Conservation (phyloP, 805 yeast species). For the Schizosaccharomyces osmophilus region DNA sequence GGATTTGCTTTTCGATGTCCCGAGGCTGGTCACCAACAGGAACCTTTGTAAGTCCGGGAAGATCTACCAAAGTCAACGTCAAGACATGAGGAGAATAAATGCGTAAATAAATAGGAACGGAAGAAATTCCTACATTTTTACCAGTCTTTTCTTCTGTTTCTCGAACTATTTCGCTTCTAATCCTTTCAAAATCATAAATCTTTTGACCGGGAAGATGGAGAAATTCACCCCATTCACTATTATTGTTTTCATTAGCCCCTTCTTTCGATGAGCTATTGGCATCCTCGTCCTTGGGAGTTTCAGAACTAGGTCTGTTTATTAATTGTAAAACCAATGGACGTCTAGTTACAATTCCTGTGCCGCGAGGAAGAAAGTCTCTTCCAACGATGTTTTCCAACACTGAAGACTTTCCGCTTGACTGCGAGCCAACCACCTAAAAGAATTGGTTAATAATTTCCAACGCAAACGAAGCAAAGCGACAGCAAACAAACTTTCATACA, state of each 20-base stretch:
- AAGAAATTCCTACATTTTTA: conserved; percentile 57
- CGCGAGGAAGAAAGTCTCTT: conserved; percentile 65
- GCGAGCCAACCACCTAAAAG: conserved; percentile 56
- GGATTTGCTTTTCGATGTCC: conserved; percentile 83
- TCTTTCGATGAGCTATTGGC: conserved; percentile 10
- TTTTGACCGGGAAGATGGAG: conserved; percentile 74
- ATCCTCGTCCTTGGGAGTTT: conserved; percentile 5
- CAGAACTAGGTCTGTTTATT: conserved; percentile 37
- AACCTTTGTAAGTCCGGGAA: conserved; percentile 93
- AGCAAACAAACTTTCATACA: conserved; percentile 17
- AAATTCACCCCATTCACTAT: conserved; percentile 92
- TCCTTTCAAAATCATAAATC: conserved; percentile 68
- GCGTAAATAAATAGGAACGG: conserved; percentile 79
- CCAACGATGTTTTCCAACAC: conserved; percentile 81
- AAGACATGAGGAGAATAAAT: conserved; percentile 83
- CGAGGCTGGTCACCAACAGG: conserved; percentile 98
- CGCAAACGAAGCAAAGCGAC: too few relatives aligned
- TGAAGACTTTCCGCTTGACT: conserved; percentile 70
- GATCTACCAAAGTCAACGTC: conserved; percentile 80
- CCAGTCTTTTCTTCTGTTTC: conserved; percentile 72
- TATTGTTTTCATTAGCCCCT: conserved; percentile 13
- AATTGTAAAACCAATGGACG: conserved; percentile 61
- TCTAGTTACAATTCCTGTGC: conserved; percentile 74
- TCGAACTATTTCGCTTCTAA: conserved; percentile 68
- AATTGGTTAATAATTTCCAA: too few relatives aligned